phyloP scores from a whole-genome alignment of 2,329 filamentous ascomycete genomes.

The Talaromyces sp. region DNA sequence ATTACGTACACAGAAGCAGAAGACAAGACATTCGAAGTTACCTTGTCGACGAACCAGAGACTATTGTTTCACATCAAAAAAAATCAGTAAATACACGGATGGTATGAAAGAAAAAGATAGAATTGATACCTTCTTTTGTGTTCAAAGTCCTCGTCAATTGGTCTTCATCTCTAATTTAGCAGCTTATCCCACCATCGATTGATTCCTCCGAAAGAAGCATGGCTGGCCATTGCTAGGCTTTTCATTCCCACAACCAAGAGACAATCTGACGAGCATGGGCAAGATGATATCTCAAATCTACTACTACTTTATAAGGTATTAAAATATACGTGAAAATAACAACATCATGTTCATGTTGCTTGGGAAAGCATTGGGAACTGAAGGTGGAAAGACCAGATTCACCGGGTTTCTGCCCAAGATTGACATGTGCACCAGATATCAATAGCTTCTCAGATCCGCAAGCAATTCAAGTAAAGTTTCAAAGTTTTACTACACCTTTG shows the following conservation, averaged over 20 bases:
- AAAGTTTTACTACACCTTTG: background rate
- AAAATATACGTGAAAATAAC: background rate
- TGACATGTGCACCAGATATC: background rate
- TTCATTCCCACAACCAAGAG: too few relatives aligned
- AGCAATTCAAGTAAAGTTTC: background rate
- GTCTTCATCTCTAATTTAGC: background rate
- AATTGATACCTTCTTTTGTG: background rate
- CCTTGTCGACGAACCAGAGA: too few relatives aligned
- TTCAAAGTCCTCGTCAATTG: background rate
- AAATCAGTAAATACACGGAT: background rate
- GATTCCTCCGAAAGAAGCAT: background rate
- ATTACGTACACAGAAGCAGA: background rate
- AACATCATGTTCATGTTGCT: background rate
- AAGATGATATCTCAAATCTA: background rate
- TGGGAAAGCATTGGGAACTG: background rate
- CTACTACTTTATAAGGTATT: background rate
- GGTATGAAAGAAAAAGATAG: background rate
- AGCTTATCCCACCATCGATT: background rate
- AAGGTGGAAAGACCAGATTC: background rate
- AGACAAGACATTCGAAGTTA: background rate
- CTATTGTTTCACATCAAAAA: background rate
- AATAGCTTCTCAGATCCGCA: background rate
- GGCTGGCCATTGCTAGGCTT: too few relatives aligned
- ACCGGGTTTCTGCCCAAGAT: too few relatives aligned
- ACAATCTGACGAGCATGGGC: too few relatives aligned